A percentile compares a stretch with the other conserved stretches of the same genome.
These are phyloP conservation scores for Torulaspora franciscae DNA, from an alignment of 805 yeast genomes.

Conservation along the genomic window DNA sequence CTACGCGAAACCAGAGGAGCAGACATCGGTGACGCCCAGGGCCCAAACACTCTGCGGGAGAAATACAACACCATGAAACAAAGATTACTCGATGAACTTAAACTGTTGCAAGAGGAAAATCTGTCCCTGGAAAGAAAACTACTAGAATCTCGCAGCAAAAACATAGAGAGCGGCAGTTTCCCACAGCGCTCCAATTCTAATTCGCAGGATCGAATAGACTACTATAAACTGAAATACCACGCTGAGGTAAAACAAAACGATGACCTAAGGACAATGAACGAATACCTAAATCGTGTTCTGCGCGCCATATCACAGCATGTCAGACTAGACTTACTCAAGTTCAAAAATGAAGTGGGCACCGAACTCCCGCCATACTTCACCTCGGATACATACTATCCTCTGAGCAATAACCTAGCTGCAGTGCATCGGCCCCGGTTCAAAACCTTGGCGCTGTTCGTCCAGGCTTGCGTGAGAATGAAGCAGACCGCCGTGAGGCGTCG, in stretches of 20 bases:
- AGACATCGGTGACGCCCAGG: conserved; percentile 4
- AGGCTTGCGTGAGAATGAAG: conserved; percentile 31
- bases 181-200: conserved; percentile 11
- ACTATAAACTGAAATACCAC: conserved; percentile 31
- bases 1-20: conserved; percentile 14
- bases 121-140: conserved; percentile 18
- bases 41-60: conserved; percentile 5
- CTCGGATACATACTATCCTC: neutral
- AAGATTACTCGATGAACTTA: conserved; percentile 22
- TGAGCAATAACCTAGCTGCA: neutral
- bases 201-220: conserved; percentile 27
- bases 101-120: conserved; percentile 28
- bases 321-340: conserved; percentile 28
- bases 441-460: conserved; percentile 29
- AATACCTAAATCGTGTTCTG: conserved; percentile 32
- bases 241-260: conserved; percentile 33
- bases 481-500: conserved; percentile 22
- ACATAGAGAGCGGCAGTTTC: conserved; percentile 2
- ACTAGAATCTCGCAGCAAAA: conserved; percentile 15
- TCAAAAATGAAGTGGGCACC: conserved; percentile 20
- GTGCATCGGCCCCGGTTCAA: conserved; percentile 23
- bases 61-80: conserved; percentile 23
- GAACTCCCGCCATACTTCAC: conserved; percentile 4
- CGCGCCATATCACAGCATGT: conserved; percentile 31
- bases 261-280: conserved; percentile 32